A percentile compares a stretch with the other conserved stretches of the same genome.
Conservation (phyloP, 805 yeast genomes). For the Clavispora fructus region DNA sequence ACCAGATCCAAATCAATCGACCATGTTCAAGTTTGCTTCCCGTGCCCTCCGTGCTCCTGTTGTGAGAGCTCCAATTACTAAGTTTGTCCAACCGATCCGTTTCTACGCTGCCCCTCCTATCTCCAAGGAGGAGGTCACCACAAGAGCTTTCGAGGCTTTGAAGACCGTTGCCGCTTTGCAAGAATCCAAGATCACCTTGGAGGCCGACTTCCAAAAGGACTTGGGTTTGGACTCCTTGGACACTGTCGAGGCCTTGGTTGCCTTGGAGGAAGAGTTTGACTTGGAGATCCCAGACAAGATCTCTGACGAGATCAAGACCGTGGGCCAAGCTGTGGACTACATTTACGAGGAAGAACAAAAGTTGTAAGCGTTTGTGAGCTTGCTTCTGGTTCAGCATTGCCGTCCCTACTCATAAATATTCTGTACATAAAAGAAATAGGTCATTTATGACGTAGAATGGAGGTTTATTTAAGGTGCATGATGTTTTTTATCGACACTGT, state of each 20-base stretch:
- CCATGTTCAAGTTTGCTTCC: slow-evolving; percentile 51
- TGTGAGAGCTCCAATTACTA: slow-evolving; percentile 23
- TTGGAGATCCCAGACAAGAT: slow-evolving; percentile 84
- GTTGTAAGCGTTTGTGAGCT: slow-evolving; percentile 18
- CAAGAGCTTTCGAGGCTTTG: slow-evolving; percentile 78
- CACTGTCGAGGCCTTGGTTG: slow-evolving; percentile 92
- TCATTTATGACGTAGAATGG: slow-evolving; percentile 1
- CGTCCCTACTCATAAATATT: slow-evolving; percentile 1
- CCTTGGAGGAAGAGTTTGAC: slow-evolving; percentile 75
- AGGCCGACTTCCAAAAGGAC: slow-evolving; percentile 59
- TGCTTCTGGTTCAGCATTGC: background rate
- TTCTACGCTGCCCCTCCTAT: slow-evolving; percentile 63
- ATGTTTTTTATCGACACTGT: background rate
- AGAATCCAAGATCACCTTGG: slow-evolving; percentile 38
- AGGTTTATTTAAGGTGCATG: background rate
- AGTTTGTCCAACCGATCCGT: slow-evolving; percentile 27
- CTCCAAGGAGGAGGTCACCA: slow-evolving; percentile 72
- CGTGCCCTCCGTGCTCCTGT: slow-evolving; percentile 37
- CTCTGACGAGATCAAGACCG: slow-evolving; percentile 90
- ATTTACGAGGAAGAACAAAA: slow-evolving; percentile 59
- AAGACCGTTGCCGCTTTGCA: slow-evolving; percentile 46
- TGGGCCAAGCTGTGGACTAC: slow-evolving; percentile 88
- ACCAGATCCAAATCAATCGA: background rate
- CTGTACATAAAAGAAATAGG: slow-evolving; percentile 10
- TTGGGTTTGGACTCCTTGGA: slow-evolving; percentile 91